Evolutionary conservation across 768 basidiomycete species (phyloP), one percentile per base, ranked within the genome.

Genomic region (Albatrellus ellisii): DNA sequence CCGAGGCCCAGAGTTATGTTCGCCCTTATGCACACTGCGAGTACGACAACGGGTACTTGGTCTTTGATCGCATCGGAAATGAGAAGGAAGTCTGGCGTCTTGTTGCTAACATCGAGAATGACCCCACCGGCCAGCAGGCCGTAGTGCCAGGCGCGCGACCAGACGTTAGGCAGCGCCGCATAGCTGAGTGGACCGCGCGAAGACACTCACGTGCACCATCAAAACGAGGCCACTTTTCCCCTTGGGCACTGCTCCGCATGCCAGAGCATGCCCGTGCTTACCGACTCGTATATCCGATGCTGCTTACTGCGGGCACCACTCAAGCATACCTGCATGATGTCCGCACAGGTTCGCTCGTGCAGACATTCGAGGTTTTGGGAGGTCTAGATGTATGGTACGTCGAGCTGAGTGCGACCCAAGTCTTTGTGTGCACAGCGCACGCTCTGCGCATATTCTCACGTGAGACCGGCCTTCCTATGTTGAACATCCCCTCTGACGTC

Each of bases 81-180:
- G 52, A 60, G 47, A 79, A 79, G 48, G 86, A 89, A 54, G 73
- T 86, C 11, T 89, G 85, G 86, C 64, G 78, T 22, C 66, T 52
- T 21, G 52, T 64, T 5, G 49, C 60, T 3, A 60, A 64, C 27
- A 31, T 44, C 39, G 24, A 26, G 11, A 38, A 33, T 33, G 48
- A 17, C 25, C 43, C 50, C 17, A 33, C 33, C 1, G 29, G 45
- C 10, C 3, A 39, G 5, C 21, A 24, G 36, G 21, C 38, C 4
- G 24, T 34, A 1, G 31, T 43, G 1, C 51, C 46, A 6, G 50
- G 58, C 8, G 62, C 63, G 21, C 46, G 53, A 10, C 53, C 46
- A 6, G 50, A 58, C 10, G 62, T 63, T 20, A 46, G 52, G 10
- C 49, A 56, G 39, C 54, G 58, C 46, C 34, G 42, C 2, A 54